Percentiles rank a stretch among this genome's conserved stretches.
Evolutionary conservation across 495 filamentous ascomycete species (phyloP).

Genomic region (Podospora comata): DNA sequence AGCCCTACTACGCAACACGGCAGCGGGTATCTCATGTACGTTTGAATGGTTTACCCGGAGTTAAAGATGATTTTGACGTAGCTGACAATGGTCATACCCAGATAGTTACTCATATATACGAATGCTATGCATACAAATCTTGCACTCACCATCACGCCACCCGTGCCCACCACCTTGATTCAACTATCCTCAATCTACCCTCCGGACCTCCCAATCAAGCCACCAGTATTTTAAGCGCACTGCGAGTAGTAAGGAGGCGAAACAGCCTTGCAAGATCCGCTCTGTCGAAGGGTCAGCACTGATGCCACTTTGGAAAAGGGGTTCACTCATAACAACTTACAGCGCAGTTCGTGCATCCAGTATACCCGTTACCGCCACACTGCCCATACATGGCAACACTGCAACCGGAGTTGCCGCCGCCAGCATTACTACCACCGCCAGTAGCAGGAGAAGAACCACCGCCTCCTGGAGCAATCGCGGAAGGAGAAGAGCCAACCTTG

Average conservation of each 20-base stretch:
- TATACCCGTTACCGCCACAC: slow-evolving; percentile 44
- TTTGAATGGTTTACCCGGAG: too few species aligned
- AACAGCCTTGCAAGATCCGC: slow-evolving; percentile 32
- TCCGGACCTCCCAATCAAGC: not conserved
- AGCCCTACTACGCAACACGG: too few species aligned
- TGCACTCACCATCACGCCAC: not conserved
- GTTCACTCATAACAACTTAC: slow-evolving; percentile 28
- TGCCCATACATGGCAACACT: slow-evolving; percentile 39
- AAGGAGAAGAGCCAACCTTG: slow-evolving; percentile 35
- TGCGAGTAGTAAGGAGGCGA: slow-evolving; percentile 41
- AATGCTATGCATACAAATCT: not conserved
- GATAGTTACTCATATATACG: not conserved
- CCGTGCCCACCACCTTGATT: too few species aligned
- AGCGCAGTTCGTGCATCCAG: slow-evolving; percentile 39
- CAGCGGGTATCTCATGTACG: not conserved
- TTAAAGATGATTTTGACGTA: not conserved
- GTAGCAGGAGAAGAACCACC: not conserved
- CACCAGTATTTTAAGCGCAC: slow-evolving; percentile 25
- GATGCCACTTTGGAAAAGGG: not conserved
- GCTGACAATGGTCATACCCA: not conserved
- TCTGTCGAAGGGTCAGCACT: slow-evolving; percentile 12
- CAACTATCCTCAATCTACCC: not conserved
- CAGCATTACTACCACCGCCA: not conserved
- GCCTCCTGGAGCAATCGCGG: slow-evolving; percentile 20
- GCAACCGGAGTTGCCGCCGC: slow-evolving; percentile 22